Evolutionary conservation across 2,329 filamentous ascomycete species (phyloP), one percentile per base, ranked within the genome.

Genomic region (Pseudocercospora eumusae): DNA sequence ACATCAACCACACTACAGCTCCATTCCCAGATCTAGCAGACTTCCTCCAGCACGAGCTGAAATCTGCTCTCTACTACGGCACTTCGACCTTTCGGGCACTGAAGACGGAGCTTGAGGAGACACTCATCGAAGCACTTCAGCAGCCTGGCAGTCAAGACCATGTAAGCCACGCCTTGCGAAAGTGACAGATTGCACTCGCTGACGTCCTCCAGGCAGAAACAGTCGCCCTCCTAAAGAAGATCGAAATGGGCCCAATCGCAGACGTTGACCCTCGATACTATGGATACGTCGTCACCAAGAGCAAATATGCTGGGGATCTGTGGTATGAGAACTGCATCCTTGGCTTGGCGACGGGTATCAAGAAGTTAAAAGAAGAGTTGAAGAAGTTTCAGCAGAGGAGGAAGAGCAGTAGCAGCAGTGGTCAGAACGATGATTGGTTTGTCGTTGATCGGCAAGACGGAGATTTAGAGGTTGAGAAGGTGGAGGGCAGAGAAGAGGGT

Each of bases 351-450:
- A 21, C 11, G 1, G 53, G 53, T 4, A 56, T 56, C 21, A 40
- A 42, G 20, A 42, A 4, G 11, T 25, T 50, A 44, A 58, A 58
- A 9, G 9, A 9, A 25, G 45, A 50, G 10, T 50, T 47, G 42
- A 25, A 36, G 45, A 50, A n/a, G 45, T 58, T 50, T 10, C 23
- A 50, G 56, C 4, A 27, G 10, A 25, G 21, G 11, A 56, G 31
- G n/a, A 13, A 20, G 21, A 27, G 8, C 2, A 36, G 31, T 21
- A 23, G 25, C 8, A 23, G n/a, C 8, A 10, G 20, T 6, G 53
- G 53, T 21, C 33, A 40, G 31, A 44, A 33, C 13, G 53, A 56
- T 44, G 53, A 56, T 18, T 56, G 53, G 53, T 56, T 56, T 23
- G 31, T 56, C 1, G 53, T 56, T n/a, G 53, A 42, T 1, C 42